phyloP scores from a whole-genome alignment of 805 yeast species.

The Sungouiozyma intestinalis region DNA sequence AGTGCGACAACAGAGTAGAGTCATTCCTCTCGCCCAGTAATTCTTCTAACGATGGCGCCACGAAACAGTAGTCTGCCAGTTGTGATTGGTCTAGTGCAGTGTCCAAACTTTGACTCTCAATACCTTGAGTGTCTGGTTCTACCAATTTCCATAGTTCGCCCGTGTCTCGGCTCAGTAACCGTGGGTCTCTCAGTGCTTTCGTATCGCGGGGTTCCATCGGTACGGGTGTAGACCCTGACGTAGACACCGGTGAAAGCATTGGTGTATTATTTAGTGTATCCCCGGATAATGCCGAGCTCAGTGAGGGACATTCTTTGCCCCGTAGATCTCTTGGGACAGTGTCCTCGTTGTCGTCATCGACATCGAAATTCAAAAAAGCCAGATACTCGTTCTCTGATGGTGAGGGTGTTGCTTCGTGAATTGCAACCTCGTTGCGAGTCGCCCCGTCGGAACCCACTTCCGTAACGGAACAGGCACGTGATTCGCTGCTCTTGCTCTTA shows the following conservation, averaged over 20 bases:
- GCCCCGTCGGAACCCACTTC: no score
- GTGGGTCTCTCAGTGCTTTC: not conserved
- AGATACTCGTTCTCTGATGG: conserved; percentile 2
- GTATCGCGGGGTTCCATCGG: not conserved
- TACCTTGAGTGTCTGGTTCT: not conserved
- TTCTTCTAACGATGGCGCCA: conserved; percentile 27
- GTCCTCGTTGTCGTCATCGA: conserved; percentile 1
- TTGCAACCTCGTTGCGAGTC: no score
- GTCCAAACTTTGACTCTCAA: no score
- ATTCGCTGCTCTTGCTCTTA: no score
- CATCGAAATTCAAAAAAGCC: conserved; percentile 7
- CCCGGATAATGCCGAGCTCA: not conserved
- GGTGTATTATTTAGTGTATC: not conserved
- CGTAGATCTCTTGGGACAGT: not conserved
- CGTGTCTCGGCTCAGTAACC: not conserved
- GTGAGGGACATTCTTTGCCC: not conserved
- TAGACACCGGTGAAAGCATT: not conserved
- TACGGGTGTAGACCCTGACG: not conserved
- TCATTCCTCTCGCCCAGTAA: conserved; percentile 25
- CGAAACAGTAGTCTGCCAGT: conserved; percentile 6
- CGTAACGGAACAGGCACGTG: no score
- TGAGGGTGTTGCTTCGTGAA: no score
- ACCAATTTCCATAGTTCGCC: not conserved
- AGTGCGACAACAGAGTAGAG: conserved; percentile 1
- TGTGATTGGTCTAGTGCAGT: no score